Conservation (phyloP, 768 basidiomycete genomes). For the Kwoniella shandongensis region DNA sequence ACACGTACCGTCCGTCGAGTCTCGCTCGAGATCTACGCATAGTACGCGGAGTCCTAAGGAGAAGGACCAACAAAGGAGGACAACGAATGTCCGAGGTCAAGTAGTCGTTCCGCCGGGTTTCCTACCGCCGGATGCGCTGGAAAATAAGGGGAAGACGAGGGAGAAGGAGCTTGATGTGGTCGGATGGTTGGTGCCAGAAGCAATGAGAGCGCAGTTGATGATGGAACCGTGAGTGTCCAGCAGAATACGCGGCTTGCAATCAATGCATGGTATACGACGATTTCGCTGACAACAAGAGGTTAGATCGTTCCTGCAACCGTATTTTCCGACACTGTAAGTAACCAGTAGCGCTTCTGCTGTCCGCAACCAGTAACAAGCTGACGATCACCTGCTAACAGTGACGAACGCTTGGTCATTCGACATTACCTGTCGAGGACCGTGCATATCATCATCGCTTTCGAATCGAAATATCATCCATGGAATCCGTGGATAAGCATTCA, state of each 20-base stretch:
- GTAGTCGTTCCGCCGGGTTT: constrained; percentile 23
- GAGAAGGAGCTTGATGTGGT: constrained; percentile 13
- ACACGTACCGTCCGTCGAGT: no score
- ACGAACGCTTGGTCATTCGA: constrained; percentile 38
- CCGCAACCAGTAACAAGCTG: background rate
- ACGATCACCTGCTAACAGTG: constrained; percentile 12
- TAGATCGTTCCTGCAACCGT: constrained; percentile 35
- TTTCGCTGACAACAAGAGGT: background rate
- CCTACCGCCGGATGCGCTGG: constrained; percentile 17
- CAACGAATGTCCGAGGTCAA: constrained; percentile 7
- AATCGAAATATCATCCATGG: constrained; percentile 28
- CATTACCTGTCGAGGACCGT: constrained; percentile 40
- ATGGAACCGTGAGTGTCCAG: constrained; percentile 31
- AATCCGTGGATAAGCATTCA: constrained; percentile 39
- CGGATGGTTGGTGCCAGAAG: constrained; percentile 17
- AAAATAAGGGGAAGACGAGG: background rate
- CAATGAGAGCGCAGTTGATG: constrained; percentile 29
- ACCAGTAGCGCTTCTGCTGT: no score
- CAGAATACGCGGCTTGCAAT: background rate
- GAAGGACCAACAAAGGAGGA: no score
- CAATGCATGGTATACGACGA: background rate
- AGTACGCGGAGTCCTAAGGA: background rate
- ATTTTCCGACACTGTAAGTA: constrained; percentile 35
- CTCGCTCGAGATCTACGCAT: constrained; percentile 5
- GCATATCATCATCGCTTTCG: constrained; percentile 42